Evolutionary conservation across 257 asterid genomes (phyloP), one percentile per base, ranked within the genome.

Genomic region (Capsicum baccatum): DNA sequence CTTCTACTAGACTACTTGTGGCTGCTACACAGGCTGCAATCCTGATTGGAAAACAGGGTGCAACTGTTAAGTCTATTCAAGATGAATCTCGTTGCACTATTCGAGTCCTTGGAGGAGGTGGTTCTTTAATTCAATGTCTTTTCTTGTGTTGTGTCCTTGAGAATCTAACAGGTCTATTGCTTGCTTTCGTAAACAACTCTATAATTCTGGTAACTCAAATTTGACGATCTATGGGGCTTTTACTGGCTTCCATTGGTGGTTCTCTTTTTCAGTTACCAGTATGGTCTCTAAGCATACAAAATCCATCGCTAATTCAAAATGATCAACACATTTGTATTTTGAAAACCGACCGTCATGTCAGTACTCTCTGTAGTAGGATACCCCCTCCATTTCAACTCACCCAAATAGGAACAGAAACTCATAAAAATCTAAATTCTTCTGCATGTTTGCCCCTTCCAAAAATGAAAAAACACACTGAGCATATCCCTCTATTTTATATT

Each of bases 21-120:
- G 98, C 99, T 64, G 97, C 97, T 85, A 86, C 94, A 67, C 99
- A 95, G 86, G 98, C 97, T 85, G 97, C 98, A 84, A 93, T 92
- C 88, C 92, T 95, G 90, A 95, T 95, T 64, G 99, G 99, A 87
- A 95, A 95, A 91, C 99, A 95, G 88, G 98, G 99, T 70, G 91
- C 97, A 78, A 95, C 99, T n/a, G 86, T 95, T 79, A 95, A 95
- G 91, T 86, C 96, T 59, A 92, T 95, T 86, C 93, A 94, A 87
- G 99, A 94, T 82, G 93, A 91, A 79, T 95, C 98, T 79, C 85
- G 88, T 84, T 95, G 97, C 90, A 91, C 83, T 55, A 88, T 95
- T 78, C 97, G 98, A 82, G 96, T 95, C 83, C 91, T 95, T 82
- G 91, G 97, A 80, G 93, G 91, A 94, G 99, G 99, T 95, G 85